A percentile compares a stretch with the other conserved stretches of the same genome.
Conservation (phyloP, 2,329 filamentous ascomycete genomes). For the Dactylellina leptospora region DNA sequence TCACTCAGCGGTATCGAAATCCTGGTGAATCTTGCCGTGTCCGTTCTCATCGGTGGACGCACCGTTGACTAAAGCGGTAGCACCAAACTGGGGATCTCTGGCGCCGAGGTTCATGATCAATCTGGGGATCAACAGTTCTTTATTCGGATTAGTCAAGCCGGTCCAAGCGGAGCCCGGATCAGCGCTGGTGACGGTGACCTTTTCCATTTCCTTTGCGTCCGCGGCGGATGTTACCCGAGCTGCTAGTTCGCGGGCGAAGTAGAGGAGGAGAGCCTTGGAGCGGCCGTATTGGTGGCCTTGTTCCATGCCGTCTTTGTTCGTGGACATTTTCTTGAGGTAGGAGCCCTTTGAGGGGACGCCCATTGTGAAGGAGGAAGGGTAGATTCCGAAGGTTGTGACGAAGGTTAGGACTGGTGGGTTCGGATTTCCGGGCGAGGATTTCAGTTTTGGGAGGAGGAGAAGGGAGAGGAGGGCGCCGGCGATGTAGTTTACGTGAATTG, state of each 20-base stretch:
- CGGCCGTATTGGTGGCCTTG: slow-evolving; percentile 61
- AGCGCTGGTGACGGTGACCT: slow-evolving; percentile 61
- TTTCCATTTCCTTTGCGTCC: slow-evolving; percentile 55
- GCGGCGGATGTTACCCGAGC: slow-evolving; percentile 55
- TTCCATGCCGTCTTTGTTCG: slow-evolving; percentile 60
- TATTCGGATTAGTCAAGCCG: slow-evolving; percentile 60
- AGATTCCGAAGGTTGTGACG: slow-evolving; percentile 61
- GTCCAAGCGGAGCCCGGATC: slow-evolving; percentile 61
- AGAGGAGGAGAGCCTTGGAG: slow-evolving; percentile 60
- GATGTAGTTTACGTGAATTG: slow-evolving; percentile 61
- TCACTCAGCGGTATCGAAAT: slow-evolving; percentile 60
- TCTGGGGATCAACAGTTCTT: slow-evolving; percentile 60
- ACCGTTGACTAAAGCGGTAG: slow-evolving; percentile 61
- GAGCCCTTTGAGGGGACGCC: slow-evolving; percentile 58
- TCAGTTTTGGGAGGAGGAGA: slow-evolving; percentile 59
- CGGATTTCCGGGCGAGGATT: slow-evolving; percentile 58
- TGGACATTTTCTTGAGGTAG: slow-evolving; percentile 60
- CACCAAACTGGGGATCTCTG: slow-evolving; percentile 59
- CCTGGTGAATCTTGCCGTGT: slow-evolving; percentile 61
- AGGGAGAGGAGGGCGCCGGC: slow-evolving; percentile 60
- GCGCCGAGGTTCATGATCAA: slow-evolving; percentile 61
- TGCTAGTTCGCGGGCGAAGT: slow-evolving; percentile 61
- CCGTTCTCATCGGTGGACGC: slow-evolving; percentile 58
- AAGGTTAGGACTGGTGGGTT: slow-evolving; percentile 60
- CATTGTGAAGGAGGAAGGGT: slow-evolving; percentile 61